Conservation (phyloP, 192 early-diverging fungal genomes). For the Pecoramyces ruminantium region DNA sequence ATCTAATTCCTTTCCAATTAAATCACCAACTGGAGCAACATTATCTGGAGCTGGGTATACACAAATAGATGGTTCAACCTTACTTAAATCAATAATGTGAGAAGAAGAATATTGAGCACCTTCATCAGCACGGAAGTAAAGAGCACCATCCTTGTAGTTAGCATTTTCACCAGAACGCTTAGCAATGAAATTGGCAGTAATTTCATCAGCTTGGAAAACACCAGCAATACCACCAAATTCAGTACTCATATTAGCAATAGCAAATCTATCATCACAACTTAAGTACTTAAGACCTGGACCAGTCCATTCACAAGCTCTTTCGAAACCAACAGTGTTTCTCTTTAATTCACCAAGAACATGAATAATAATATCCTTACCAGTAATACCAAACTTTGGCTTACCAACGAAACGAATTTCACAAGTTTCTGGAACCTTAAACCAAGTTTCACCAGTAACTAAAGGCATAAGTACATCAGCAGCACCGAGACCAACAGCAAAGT, state of each 20-base stretch:
- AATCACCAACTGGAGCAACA: conserved; percentile 40
- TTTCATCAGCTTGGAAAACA: conserved; percentile 59
- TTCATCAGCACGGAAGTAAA: conserved; percentile 56
- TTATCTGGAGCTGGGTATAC: conserved; percentile 63
- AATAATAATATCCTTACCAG: conserved; percentile 67
- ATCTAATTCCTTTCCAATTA: conserved; percentile 45
- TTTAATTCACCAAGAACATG: conserved; percentile 64
- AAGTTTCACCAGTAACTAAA: conserved; percentile 67
- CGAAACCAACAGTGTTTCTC: conserved; percentile 67
- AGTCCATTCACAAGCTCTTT: conserved; percentile 61
- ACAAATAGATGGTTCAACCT: conserved; percentile 50
- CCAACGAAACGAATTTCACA: conserved; percentile 59
- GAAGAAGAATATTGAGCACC: conserved; percentile 59
- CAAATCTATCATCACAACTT: conserved; percentile 67
- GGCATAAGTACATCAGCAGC: conserved; percentile 71
- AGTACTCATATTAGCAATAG: conserved; percentile 68
- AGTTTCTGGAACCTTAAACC: conserved; percentile 65
- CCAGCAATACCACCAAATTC: conserved; percentile 76
- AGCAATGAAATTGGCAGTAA: conserved; percentile 51
- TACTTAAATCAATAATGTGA: conserved; percentile 50
- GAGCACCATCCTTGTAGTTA: conserved; percentile 42
- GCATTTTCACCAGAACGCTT: conserved; percentile 44
- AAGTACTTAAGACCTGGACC: conserved; percentile 59
- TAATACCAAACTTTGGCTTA: conserved; percentile 56
- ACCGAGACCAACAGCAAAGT: conserved; percentile 62